Base-by-base conservation (phyloP, 495 filamentous ascomycete genomes). In the Neurospora sp. region DNA sequence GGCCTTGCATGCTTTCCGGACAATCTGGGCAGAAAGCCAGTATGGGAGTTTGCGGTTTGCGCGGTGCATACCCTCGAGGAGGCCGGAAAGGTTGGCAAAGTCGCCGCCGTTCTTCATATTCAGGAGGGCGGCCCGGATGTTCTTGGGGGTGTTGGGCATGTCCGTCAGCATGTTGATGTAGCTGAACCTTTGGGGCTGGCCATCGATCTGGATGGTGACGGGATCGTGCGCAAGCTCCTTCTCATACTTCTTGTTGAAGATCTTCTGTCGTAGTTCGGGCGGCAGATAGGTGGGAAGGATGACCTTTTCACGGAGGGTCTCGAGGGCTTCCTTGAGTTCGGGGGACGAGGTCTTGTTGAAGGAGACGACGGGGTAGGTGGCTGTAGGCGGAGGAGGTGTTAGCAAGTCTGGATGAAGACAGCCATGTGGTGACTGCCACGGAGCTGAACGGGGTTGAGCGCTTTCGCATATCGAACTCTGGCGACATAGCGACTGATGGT, bases 231-330 rank as follows among this genome's bases (percentile, higher is more conserved):
- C 75, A 59, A 94, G 85, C 70, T 80, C 76, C 69, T 84, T 80
- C 75, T 86, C 81, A 77, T 90, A 84, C 62, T 82, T 85, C 39
- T 77, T 54, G 37, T 83, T 82, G 83, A 85, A 88, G 72, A 92
- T 82, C 69, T 86, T 84, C 69, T 84, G 84, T 75, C 83, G 84
- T 76, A 92, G 90, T 3, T 82, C 82, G 14, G 73, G 70, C n/a
- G 82, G 76, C 4, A 94, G 87, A 76, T 89, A 88, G 9, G 82
- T 76, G 1, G 91, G 90, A 16, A 93, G 85, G 80, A 94, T 89
- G 78, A 91, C 82, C 69, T 90, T 84, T 73, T 86, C 76, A 73
- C 90, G 89, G 81, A 92, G 86, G n/a, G 76, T 83, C 72, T 79
- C 73, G 73, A 91, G 86, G 18, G 80, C 42, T 37, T 78, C 48